Conservation (phyloP, 2,329 filamentous ascomycete species). For the Claviceps monticola region DNA sequence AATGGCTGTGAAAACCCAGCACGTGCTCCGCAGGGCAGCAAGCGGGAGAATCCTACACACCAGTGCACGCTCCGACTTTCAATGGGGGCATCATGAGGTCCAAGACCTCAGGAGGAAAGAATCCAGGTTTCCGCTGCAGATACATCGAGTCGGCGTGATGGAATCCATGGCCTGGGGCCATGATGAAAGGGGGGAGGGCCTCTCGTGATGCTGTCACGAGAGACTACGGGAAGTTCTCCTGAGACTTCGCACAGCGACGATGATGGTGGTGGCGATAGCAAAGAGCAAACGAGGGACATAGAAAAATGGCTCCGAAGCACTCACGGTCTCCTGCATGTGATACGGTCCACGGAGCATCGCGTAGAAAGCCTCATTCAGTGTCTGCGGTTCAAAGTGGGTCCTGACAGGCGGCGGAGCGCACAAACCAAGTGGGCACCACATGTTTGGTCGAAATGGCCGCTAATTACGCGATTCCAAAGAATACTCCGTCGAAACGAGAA, state of each 20-base stretch:
- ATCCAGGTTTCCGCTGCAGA: slow-evolving; percentile 17
- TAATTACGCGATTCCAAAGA: too few species aligned
- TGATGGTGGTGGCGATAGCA: neutral
- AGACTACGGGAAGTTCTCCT: neutral
- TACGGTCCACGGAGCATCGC: neutral
- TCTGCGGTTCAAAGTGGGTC: slow-evolving; percentile 3
- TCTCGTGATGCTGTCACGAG: too few species aligned
- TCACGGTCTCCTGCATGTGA: neutral
- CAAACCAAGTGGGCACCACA: neutral
- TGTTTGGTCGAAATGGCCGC: neutral
- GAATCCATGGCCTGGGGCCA: slow-evolving; percentile 8
- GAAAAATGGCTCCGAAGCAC: too few species aligned
- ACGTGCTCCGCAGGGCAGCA: neutral
- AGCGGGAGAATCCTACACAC: slow-evolving; percentile 22
- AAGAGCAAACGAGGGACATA: neutral
- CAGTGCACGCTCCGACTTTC: slow-evolving; percentile 44
- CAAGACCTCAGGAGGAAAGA: slow-evolving; percentile 29
- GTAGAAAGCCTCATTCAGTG: neutral
- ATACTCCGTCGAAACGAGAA: too few species aligned
- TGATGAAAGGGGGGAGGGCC: neutral
- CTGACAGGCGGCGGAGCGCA: neutral
- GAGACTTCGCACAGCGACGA: too few species aligned
- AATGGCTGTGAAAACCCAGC: neutral
- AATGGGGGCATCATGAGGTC: slow-evolving; percentile 37
- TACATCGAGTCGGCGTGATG: slow-evolving; percentile 10